A percentile compares a stretch with the other conserved stretches of the same genome.
These are phyloP conservation scores for Spizellomyces sp. DNA, from an alignment of 192 early-diverging fungal genomes.

Conservation along the genomic window DNA sequence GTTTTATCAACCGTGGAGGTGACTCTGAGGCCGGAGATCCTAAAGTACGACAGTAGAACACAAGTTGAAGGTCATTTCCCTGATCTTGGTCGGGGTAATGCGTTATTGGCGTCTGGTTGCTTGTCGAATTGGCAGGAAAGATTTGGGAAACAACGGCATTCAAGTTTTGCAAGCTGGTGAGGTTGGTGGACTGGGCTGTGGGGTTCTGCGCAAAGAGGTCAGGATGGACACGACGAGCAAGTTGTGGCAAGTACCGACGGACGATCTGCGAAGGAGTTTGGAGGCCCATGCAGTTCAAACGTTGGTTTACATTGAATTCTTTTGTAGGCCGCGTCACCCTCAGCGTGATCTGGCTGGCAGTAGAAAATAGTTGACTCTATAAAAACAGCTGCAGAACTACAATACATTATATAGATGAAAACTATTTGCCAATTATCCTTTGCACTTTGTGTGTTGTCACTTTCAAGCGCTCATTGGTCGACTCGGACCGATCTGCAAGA, in stretches of 20 bases:
- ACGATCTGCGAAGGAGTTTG: not conserved
- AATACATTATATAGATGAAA: too few relatives aligned
- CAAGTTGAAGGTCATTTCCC: too few relatives aligned
- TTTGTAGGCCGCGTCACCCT: too few relatives aligned
- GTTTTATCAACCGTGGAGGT: not conserved
- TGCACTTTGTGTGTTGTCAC: constrained; percentile 26
- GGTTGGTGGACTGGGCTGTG: constrained; percentile 8
- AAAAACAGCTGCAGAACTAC: too few relatives aligned
- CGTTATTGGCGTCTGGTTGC: too few relatives aligned
- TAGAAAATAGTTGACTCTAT: too few relatives aligned
- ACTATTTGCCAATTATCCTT: not conserved
- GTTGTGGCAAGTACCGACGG: constrained; percentile 17
- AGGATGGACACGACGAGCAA: constrained; percentile 17
- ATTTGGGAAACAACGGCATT: constrained; percentile 5
- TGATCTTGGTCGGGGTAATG: too few relatives aligned
- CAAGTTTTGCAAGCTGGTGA: constrained; percentile 2
- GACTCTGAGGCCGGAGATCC: too few relatives aligned
- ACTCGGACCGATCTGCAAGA: constrained; percentile 39
- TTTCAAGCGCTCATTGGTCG: constrained; percentile 36
- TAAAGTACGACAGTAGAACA: too few relatives aligned
- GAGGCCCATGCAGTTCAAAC: too few relatives aligned
- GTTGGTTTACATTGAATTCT: too few relatives aligned
- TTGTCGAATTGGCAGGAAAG: constrained; percentile 7
- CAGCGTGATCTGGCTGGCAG: too few relatives aligned
- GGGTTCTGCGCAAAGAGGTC: constrained; percentile 15